Conservation (phyloP, 2,329 filamentous ascomycete genomes). For the Cucurbitaria berberidis region DNA sequence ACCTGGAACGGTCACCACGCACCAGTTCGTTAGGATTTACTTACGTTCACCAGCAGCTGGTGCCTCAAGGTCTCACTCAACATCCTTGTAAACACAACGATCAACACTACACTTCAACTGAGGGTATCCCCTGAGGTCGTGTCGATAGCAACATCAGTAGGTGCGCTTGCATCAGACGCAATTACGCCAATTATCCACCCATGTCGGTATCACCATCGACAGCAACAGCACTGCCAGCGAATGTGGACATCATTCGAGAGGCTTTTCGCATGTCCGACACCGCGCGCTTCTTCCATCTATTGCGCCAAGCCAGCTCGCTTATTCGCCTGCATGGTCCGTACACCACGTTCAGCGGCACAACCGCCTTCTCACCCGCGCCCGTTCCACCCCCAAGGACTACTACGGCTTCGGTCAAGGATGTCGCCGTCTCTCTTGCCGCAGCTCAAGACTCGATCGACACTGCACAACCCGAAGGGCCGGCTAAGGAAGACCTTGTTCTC, state of each 20-base stretch:
- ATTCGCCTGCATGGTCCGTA: conserved; percentile 16
- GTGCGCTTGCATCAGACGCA: too few relatives aligned
- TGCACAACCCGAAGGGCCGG: conserved; percentile 13
- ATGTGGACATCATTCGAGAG: neutral
- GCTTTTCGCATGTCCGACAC: neutral
- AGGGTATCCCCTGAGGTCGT: too few relatives aligned
- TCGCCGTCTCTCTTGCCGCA: conserved; percentile 23
- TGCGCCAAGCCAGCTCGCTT: conserved; percentile 11
- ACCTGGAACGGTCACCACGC: too few relatives aligned
- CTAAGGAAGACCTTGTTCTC: conserved; percentile 19
- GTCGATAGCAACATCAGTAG: too few relatives aligned
- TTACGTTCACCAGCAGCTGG: too few relatives aligned
- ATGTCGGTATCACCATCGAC: too few relatives aligned
- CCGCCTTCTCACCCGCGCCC: conserved; percentile 10
- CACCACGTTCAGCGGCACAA: conserved; percentile 11
- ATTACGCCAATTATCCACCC: too few relatives aligned
- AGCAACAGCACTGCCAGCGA: too few relatives aligned
- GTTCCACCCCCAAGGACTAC: neutral
- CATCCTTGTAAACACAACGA: too few relatives aligned
- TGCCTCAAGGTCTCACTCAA: too few relatives aligned
- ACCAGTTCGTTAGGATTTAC: too few relatives aligned
- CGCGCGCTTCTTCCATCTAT: conserved; percentile 15
- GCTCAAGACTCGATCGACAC: conserved; percentile 24
- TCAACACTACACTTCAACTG: too few relatives aligned
- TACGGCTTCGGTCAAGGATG: neutral